Evolutionary conservation across 2,329 filamentous ascomycete species (phyloP).

Genomic region (Hypoxylon sp.): DNA sequence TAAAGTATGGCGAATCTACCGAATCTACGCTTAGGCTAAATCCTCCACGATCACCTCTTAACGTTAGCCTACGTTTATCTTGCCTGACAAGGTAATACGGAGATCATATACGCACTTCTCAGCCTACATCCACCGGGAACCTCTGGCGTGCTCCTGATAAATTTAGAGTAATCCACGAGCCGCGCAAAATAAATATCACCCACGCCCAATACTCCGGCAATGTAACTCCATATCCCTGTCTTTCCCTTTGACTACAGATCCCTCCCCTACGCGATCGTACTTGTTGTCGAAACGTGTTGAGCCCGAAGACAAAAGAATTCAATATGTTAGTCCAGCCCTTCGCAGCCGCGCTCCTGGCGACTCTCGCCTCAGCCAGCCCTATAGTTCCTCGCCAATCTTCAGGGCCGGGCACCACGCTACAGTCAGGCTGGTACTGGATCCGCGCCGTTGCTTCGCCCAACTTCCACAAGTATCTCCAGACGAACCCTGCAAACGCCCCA

Average conservation of each 20-base stretch:
- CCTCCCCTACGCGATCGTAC: background rate
- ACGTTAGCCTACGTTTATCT: background rate
- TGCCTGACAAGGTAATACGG: conserved; percentile 27
- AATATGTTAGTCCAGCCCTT: conserved; percentile 30
- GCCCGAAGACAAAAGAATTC: background rate
- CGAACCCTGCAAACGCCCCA: conserved; percentile 59
- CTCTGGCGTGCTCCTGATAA: background rate
- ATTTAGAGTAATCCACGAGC: background rate
- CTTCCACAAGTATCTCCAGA: conserved; percentile 70
- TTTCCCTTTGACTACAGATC: background rate
- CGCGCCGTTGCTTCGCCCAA: conserved; percentile 70
- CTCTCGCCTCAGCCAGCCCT: conserved; percentile 14
- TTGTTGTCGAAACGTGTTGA: background rate
- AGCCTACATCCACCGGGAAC: conserved; percentile 22
- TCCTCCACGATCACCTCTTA: conserved; percentile 18
- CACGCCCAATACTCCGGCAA: conserved; percentile 20
- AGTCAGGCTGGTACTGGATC: conserved; percentile 69
- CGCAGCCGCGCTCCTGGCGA: conserved; percentile 12
- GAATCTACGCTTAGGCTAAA: conserved; percentile 39
- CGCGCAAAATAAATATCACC: conserved; percentile 30
- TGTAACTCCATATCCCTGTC: conserved; percentile 32
- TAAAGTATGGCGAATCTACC: conserved; percentile 22
- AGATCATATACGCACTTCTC: conserved; percentile 7
- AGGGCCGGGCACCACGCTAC: conserved; percentile 57
- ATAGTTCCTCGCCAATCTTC: conserved; percentile 30